Base-by-base conservation (phyloP, 2,329 filamentous ascomycete species). In the Penicillium sp. region DNA sequence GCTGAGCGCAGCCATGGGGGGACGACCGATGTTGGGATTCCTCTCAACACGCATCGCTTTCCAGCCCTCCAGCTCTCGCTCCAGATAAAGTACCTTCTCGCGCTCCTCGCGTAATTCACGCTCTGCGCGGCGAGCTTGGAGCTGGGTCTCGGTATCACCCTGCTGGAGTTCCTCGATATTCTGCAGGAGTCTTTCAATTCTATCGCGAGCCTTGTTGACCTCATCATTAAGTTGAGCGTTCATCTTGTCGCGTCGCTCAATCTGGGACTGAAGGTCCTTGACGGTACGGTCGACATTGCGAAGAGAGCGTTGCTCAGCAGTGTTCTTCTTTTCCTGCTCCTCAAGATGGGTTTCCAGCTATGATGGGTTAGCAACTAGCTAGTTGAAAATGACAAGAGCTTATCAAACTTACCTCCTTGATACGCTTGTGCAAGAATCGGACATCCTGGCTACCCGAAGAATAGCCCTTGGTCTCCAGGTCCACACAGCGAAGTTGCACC, bases 381-480 rank as follows among this genome's bases (percentile, higher is more conserved):
- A 14, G 10, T 17, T 28, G 1, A 10, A 11, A n/a, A 14, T 20
- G 15, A 12, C 22, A 20, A 15, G 5, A 45, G 10, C 12, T 12
- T 14, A 2, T 37, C 8, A n/a, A 25, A 38, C 86, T 84, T 83
- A 96, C 93, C 85, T 98, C 94, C 80, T 97, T 92, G 66, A 99
- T 92, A 53, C 94, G 87, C 72, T 92, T 94, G 78, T 97, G 91
- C 70, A 98, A 79, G 81, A 97, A 98, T 71, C 95, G 90, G 67
- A 98, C 91, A 77, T 98, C 94, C 70, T 96, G 92, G 75, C 93
- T 96, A 25, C 91, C 91, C 65, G 89, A 96, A 20, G 93, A 95
- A 78, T 96, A 98, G 55, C 93, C 92, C 82, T 98, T 98, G 45
- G 95, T 98, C 80, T 99, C 94, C 8, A 98, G 83, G 73, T 98